Evolutionary conservation across 2,329 filamentous ascomycete genomes (phyloP), one percentile per base, ranked within the genome.

Genomic region (Biscogniauxia sp.): DNA sequence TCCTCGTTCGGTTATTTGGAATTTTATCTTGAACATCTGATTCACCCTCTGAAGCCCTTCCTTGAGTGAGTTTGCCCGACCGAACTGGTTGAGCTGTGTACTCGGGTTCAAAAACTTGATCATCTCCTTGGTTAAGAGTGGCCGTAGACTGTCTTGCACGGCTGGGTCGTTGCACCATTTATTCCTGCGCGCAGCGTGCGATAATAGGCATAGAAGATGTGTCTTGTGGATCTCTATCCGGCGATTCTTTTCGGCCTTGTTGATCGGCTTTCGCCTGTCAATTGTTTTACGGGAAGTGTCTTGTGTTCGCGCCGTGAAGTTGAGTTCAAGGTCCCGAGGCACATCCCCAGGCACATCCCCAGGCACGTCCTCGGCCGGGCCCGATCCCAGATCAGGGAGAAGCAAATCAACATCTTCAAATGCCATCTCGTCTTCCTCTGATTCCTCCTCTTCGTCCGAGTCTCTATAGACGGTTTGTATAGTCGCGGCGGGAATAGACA

Each of bases 211-310:
- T 15, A 97, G 78, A 0, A 98, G 66, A 76, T 99, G 93, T 63
- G 88, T 80, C 75, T 94, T 96, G 75, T 99, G 95, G n/a, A 93
- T 82, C 56, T 92, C 84, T 28, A 95, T 73, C 20, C 93, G 86
- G 15, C 73, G 77, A 51, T 76, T 75, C 63, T 78, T 83, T 66
- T 88, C 85, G 20, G 80, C 80, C 63, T 79, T 83, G 23, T 75
- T 84, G 3, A 86, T 75, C 1, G 82, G 79, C 68, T 82, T 87
- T 55, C 81, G 79, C 53, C 81, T 77, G 23, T 81, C 77, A 0
- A 63, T 69, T 1, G 63, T 72, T 54, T 74, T 76, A 51, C 64
- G 50, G 54, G 72, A 58, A 20, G 72, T 66, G 51, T 68, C 66
- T 1, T 75, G 73, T 1, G 74, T 68, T 64, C 82, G 80, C 1